These are phyloP conservation scores for Maudiozyma pseudohumilis DNA, from an alignment of 805 yeast genomes.

Conservation along the genomic window DNA sequence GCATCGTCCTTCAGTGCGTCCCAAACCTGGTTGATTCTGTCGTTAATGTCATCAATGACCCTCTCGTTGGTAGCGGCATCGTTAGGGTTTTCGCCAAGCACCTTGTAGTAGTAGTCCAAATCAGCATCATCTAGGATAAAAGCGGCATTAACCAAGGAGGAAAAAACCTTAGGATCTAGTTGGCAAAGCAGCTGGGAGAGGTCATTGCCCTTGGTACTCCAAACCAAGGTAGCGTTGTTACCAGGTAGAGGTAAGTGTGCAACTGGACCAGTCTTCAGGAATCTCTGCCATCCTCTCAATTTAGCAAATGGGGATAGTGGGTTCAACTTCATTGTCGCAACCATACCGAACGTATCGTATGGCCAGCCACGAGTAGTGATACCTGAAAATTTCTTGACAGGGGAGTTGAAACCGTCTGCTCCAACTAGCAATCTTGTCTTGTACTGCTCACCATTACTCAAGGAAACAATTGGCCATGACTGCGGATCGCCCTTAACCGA, in stretches of 20 bases:
- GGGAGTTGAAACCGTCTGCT: slow-evolving; percentile 93
- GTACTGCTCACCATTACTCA: slow-evolving; percentile 53
- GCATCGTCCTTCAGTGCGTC: slow-evolving; percentile 28
- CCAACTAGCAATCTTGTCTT: slow-evolving; percentile 77
- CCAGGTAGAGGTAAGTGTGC: slow-evolving; percentile 86
- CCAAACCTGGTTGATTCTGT: slow-evolving; percentile 43
- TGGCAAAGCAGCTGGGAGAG: slow-evolving; percentile 52
- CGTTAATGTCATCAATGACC: slow-evolving; percentile 56
- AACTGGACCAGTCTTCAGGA: slow-evolving; percentile 83
- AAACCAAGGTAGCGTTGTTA: slow-evolving; percentile 81
- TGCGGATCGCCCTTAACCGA: slow-evolving; percentile 28
- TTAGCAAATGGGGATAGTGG: slow-evolving; percentile 63
- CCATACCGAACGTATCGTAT: slow-evolving; percentile 83
- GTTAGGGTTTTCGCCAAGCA: slow-evolving; percentile 25
- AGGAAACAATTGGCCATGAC: slow-evolving; percentile 69
- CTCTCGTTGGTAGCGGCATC: slow-evolving; percentile 30
- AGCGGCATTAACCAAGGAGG: slow-evolving; percentile 73
- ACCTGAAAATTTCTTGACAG: slow-evolving; percentile 72
- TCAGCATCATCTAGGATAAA: slow-evolving; percentile 72
- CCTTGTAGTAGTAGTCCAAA: slow-evolving; percentile 53
- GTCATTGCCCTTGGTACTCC: slow-evolving; percentile 81
- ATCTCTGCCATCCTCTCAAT: slow-evolving; percentile 84
- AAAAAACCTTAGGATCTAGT: slow-evolving; percentile 52
- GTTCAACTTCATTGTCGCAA: slow-evolving; percentile 71
- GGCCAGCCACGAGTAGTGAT: slow-evolving; percentile 90